Evolutionary conservation across 805 yeast genomes (phyloP), one percentile per base, ranked within the genome.

Genomic region (Saturnispora besseyi): DNA sequence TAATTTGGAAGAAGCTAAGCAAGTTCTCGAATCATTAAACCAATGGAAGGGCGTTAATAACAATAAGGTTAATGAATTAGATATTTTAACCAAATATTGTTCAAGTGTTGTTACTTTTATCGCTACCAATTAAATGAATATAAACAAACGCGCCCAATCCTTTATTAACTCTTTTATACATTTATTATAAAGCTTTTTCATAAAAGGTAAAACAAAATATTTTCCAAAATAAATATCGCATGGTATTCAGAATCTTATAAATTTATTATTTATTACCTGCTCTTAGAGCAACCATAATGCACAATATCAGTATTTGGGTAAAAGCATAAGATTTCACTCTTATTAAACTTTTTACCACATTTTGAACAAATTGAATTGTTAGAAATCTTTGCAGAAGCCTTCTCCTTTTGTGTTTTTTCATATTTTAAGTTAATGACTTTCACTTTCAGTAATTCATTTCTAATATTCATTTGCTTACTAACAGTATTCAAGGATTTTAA

Each of bases 51-150:
- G 46, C 0, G 60, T 62, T 8, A 82, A 78, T 52, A 53, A 60
- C 8, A 56, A 51, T 0, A 73, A 71, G 44, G 69, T 74, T 36
- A 71, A 70, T 3, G 72, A 71, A 13, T 64, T 90, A 59, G 95
- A 87, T 59, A 78, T 75, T 30, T 65, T 86, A 52, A 78, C 79
- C 37, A 85, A 88, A 62, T 87, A 81, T 65, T 87, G 96, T 64
- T 75, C 93, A 1, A 90, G 95, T 51, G 88, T 89, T 15, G 68
- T 85, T 31, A 75, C 73, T 55, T 80, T 86, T 59, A 70, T 87
- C 44, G 63, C 73, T 5, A 66, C 75, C 37, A 69, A 68, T n/a
- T 71, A 63, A 50, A 15, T 36, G 21, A 7, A 18, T n/a, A 21
- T 28, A 21, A 13, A 24, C 29, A 33, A 22, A 21, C 4, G 6